phyloP scores from a whole-genome alignment of 2,329 filamentous ascomycete genomes.

The Phaeoacremonium minimum region DNA sequence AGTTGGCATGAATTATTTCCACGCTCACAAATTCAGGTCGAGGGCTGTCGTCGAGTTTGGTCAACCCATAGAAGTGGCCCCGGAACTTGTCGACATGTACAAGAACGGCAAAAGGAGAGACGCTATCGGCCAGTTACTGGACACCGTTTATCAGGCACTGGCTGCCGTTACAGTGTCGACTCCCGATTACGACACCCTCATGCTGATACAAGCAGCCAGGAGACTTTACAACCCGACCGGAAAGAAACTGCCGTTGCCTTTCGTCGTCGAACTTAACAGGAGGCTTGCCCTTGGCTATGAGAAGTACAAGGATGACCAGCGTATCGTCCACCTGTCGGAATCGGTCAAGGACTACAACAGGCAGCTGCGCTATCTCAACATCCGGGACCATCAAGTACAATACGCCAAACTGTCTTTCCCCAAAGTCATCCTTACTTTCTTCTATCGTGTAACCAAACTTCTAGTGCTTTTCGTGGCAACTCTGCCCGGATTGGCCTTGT shows the following conservation, averaged over 20 bases:
- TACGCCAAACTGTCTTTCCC: slow-evolving; percentile 80
- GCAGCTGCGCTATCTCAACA: slow-evolving; percentile 76
- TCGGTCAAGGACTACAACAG: slow-evolving; percentile 83
- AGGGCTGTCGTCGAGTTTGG: slow-evolving; percentile 95
- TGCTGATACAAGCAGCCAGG: slow-evolving; percentile 92
- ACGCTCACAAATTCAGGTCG: slow-evolving; percentile 96
- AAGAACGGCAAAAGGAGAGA: slow-evolving; percentile 78
- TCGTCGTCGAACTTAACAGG: slow-evolving; percentile 91
- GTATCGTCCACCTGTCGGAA: slow-evolving; percentile 71
- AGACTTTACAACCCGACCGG: slow-evolving; percentile 91
- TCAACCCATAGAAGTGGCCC: slow-evolving; percentile 77
- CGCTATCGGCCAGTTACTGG: slow-evolving; percentile 79
- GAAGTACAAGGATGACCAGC: slow-evolving; percentile 84
- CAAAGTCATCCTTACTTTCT: slow-evolving; percentile 69
- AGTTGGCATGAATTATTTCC: slow-evolving; percentile 99
- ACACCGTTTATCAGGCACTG: slow-evolving; percentile 80
- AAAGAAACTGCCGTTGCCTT: slow-evolving; percentile 86
- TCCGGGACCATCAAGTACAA: slow-evolving; percentile 91
- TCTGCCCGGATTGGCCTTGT: slow-evolving; percentile 80
- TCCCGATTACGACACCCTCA: slow-evolving; percentile 92
- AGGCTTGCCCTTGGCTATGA: slow-evolving; percentile 88
- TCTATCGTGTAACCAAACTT: slow-evolving; percentile 79
- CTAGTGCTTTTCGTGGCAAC: slow-evolving; percentile 73
- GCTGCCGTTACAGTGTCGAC: slow-evolving; percentile 86
- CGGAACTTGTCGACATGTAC: slow-evolving; percentile 80